A percentile compares a stretch with the other conserved stretches of the same genome.
Evolutionary conservation across 805 yeast genomes (phyloP).

Genomic region (Ogataea zsoltii): DNA sequence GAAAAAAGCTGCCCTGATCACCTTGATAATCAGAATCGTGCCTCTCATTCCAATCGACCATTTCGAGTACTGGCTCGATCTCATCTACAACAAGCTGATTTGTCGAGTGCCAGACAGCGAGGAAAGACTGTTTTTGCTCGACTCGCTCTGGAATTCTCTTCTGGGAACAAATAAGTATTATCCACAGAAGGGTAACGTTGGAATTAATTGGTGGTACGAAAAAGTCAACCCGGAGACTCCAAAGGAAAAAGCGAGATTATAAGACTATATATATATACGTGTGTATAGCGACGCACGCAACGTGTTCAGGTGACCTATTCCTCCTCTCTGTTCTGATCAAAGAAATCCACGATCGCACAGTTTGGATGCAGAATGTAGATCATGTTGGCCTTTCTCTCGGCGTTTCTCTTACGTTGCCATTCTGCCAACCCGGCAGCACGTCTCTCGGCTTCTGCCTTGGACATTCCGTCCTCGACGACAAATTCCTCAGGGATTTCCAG

Average conservation of each 20-base stretch:
- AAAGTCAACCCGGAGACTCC: constrained; percentile 25
- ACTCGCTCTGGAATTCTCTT: constrained; percentile 51
- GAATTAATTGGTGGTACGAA: constrained; percentile 65
- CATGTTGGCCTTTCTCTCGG: constrained; percentile 32
- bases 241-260: constrained; percentile 12
- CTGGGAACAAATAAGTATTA: constrained; percentile 53
- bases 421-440: constrained; percentile 25
- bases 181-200: constrained; percentile 54
- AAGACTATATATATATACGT: background rate
- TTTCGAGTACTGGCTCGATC: constrained; percentile 49
- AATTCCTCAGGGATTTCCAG: constrained; percentile 34
- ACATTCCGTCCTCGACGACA: constrained; percentile 22
- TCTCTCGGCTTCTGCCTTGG: constrained; percentile 27
- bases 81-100: constrained; percentile 39
- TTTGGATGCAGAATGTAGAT: constrained; percentile 74
- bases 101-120: constrained; percentile 18
- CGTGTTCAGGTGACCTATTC: constrained; percentile 16
- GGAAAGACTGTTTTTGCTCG: constrained; percentile 43
- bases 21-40: constrained; percentile 49
- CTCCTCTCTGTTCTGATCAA: constrained; percentile 38
- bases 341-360: constrained; percentile 72
- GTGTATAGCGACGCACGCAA: background rate
- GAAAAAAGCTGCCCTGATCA: constrained; percentile 48
- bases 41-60: constrained; percentile 50
- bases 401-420: constrained; percentile 24